These are phyloP conservation scores for Stellera chamaejasme DNA, from an alignment of 345 rosid species.

Conservation along the genomic window DNA sequence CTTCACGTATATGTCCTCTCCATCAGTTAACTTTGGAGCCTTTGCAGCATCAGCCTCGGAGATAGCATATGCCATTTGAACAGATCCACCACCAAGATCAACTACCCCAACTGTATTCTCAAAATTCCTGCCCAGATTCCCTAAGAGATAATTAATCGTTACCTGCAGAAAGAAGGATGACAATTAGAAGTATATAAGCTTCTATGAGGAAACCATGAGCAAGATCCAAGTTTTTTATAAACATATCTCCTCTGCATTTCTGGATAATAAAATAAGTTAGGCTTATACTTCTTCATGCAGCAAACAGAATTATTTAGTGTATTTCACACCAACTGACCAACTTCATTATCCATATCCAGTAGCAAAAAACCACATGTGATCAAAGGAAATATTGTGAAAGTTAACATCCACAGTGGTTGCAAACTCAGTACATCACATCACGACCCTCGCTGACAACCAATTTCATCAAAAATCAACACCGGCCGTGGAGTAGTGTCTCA, in stretches of 20 bases:
- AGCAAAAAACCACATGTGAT: no score
- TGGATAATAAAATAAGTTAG: not conserved
- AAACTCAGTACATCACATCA: no score
- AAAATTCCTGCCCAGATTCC: constrained; percentile 70
- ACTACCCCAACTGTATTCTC: constrained; percentile 85
- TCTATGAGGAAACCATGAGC: no score
- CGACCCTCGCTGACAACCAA: no score
- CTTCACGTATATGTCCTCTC: constrained; percentile 75
- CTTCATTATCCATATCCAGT: no score
- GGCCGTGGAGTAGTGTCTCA: no score
- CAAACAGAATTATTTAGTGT: not conserved
- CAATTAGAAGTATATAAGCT: not conserved
- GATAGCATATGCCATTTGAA: constrained; percentile 98
- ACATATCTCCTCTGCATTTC: no score
- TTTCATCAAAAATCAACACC: no score
- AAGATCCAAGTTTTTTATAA: no score
- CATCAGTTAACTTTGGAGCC: constrained; percentile 54
- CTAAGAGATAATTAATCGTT: constrained; percentile 80
- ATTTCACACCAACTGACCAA: no score
- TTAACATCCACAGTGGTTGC: no score
- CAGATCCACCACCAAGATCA: constrained; percentile 99
- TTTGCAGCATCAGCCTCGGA: constrained; percentile 68
- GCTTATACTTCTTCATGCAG: not conserved
- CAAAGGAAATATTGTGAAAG: no score
- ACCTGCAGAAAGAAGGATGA: constrained; percentile 43